Evolutionary conservation across 1,139 yeast species (phyloP).

Genomic region (Groenewaldozyma sp.): DNA sequence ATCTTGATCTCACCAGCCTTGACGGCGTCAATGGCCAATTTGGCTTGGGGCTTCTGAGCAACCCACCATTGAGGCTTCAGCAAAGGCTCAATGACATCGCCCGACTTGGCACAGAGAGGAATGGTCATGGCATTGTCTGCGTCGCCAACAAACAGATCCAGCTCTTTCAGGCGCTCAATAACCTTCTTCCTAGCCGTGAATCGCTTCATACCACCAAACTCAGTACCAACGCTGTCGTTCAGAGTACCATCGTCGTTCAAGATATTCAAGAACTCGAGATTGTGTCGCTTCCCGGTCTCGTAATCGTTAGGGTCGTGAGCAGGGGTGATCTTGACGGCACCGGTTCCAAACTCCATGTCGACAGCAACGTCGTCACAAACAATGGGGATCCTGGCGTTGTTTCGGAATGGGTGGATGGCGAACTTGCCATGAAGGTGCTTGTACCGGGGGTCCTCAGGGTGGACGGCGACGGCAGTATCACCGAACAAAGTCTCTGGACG

Average conservation of each 20-base stretch:
- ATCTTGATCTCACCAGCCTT: slow-evolving; percentile 72
- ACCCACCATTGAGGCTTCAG: slow-evolving; percentile 99
- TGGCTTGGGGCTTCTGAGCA: slow-evolving; percentile 80
- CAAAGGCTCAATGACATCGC: slow-evolving; percentile 92
- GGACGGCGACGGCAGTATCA: slow-evolving; percentile 96
- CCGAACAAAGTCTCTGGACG: slow-evolving; percentile 98
- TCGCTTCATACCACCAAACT: slow-evolving; percentile 84
- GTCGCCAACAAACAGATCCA: slow-evolving; percentile 72
- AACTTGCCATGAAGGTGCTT: slow-evolving; percentile 90
- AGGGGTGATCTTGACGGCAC: slow-evolving; percentile 98
- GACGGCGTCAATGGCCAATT: slow-evolving; percentile 79
- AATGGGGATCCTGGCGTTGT: slow-evolving; percentile 69
- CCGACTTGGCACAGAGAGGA: slow-evolving; percentile 91
- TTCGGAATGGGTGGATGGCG: slow-evolving; percentile 83
- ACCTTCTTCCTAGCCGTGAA: slow-evolving; percentile 88
- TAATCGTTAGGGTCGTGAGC: slow-evolving; percentile 98
- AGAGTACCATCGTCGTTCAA: slow-evolving; percentile 85
- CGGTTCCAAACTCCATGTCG: slow-evolving; percentile 99
- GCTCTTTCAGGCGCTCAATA: slow-evolving; percentile 67
- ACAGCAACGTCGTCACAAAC: slow-evolving; percentile 87
- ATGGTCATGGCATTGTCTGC: slow-evolving; percentile 92
- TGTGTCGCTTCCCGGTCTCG: slow-evolving; percentile 89
- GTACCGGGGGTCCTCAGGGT: slow-evolving; percentile 89
- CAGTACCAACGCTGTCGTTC: slow-evolving; percentile 84
- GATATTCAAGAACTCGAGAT: slow-evolving; percentile 79